phyloP scores from a whole-genome alignment of 2,329 filamentous ascomycete species.

The Phialophora macrospora region DNA sequence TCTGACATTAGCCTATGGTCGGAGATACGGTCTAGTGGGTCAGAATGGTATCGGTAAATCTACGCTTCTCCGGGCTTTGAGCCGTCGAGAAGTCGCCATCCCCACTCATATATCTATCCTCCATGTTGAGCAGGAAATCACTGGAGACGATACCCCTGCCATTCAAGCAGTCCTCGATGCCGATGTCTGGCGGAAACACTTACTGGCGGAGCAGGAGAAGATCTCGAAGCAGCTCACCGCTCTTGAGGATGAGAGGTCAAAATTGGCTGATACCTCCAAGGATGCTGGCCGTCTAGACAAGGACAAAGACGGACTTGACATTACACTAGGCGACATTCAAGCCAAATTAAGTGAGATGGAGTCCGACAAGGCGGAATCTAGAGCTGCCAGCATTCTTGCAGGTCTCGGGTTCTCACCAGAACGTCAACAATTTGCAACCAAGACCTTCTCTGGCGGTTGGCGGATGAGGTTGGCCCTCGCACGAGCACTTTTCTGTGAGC shows the following conservation, averaged over 20 bases:
- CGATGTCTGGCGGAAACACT: slow-evolving; percentile 96
- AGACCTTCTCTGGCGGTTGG: slow-evolving; percentile 99
- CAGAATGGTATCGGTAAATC: slow-evolving; percentile 99
- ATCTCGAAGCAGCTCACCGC: slow-evolving; percentile 75
- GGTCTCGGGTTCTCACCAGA: slow-evolving; percentile 96
- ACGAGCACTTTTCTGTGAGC: slow-evolving; percentile 95
- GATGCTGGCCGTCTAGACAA: slow-evolving; percentile 84
- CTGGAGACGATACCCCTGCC: slow-evolving; percentile 91
- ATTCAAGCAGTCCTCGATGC: slow-evolving; percentile 95
- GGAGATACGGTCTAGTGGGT: slow-evolving; percentile 95
- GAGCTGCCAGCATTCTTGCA: slow-evolving; percentile 93
- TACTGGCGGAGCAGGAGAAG: slow-evolving; percentile 87
- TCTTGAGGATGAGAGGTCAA: slow-evolving; percentile 76
- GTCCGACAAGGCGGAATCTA: slow-evolving; percentile 94
- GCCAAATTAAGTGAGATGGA: slow-evolving; percentile 96
- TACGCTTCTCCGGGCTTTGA: slow-evolving; percentile 89
- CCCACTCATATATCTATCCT: slow-evolving; percentile 98
- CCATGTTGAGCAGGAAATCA: slow-evolving; percentile 98
- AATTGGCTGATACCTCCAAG: slow-evolving; percentile 86
- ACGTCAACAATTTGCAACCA: slow-evolving; percentile 88
- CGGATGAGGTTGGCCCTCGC: slow-evolving; percentile 96
- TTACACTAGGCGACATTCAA: slow-evolving; percentile 88
- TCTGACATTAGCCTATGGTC: slow-evolving; percentile 86
- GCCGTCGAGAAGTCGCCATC: slow-evolving; percentile 89
- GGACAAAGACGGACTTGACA: slow-evolving; percentile 87